A percentile compares a stretch with the other conserved stretches of the same genome.
Conservation (phyloP, 1,284 basidiomycete genomes). For the Limonomyces culmigenus region DNA sequence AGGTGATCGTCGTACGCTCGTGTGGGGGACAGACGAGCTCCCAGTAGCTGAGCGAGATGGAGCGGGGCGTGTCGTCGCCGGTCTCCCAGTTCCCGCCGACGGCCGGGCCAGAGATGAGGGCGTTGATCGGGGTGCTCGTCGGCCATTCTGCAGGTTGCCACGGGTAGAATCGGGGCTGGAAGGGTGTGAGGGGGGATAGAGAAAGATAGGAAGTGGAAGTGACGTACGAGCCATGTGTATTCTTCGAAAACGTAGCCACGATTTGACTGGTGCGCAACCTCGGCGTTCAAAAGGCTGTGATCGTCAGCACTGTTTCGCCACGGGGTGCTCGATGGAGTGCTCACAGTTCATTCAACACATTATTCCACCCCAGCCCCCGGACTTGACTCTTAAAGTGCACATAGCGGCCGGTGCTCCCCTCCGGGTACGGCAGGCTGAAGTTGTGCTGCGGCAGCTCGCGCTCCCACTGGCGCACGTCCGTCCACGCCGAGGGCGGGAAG, state of each 20-base stretch:
- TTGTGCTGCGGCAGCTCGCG: slow-evolving; percentile 25
- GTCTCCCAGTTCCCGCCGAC: slow-evolving; percentile 17
- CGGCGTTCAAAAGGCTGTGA: too few relatives aligned
- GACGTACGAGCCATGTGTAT: too few relatives aligned
- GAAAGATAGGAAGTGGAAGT: neutral
- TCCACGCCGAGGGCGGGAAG: slow-evolving; percentile 20
- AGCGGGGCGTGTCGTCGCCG: slow-evolving; percentile 20
- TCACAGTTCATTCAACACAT: slow-evolving; percentile 25
- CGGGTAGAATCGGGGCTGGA: slow-evolving; percentile 13
- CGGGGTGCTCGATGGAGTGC: too few relatives aligned
- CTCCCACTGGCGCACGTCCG: slow-evolving; percentile 20
- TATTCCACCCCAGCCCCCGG: slow-evolving; percentile 25
- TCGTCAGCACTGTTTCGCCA: too few relatives aligned
- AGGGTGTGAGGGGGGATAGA: neutral
- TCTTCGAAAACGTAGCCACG: too few relatives aligned
- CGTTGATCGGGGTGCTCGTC: slow-evolving; percentile 18
- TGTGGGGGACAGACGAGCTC: slow-evolving; percentile 17
- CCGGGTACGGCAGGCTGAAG: slow-evolving; percentile 21
- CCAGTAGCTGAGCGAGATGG: slow-evolving; percentile 17
- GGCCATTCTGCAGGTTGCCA: slow-evolving; percentile 12
- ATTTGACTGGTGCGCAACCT: too few relatives aligned
- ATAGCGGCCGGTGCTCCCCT: slow-evolving; percentile 24
- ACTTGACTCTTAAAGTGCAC: slow-evolving; percentile 24
- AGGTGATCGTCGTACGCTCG: slow-evolving; percentile 13
- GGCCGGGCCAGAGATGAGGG: slow-evolving; percentile 20